phyloP scores from a whole-genome alignment of 2,329 filamentous ascomycete species.

The Sarocladium strictum region DNA sequence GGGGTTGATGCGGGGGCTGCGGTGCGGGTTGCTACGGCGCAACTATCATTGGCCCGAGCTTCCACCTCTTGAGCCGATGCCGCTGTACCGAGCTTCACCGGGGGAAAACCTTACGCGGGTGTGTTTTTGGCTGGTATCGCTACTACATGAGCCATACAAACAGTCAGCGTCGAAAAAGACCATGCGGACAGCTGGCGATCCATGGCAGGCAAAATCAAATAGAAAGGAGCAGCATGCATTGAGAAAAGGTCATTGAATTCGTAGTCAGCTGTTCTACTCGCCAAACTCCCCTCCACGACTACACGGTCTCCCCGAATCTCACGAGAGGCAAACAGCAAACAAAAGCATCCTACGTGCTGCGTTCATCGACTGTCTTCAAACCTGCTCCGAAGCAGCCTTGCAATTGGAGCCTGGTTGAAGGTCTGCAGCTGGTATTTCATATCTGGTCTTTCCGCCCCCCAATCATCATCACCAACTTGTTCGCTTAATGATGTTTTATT shows the following conservation, averaged over 20 bases:
- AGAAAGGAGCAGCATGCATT: no score
- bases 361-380: neutral
- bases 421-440: slow-evolving; percentile 8
- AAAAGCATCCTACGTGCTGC: slow-evolving; percentile 6
- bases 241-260: slow-evolving; percentile 8
- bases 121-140: no score
- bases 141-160: no score
- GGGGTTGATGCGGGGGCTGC: no score
- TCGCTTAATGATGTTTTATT: neutral
- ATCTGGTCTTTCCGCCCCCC: slow-evolving; percentile 3
- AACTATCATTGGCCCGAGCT: neutral
- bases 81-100: slow-evolving; percentile 9
- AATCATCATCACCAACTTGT: neutral
- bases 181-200: no score
- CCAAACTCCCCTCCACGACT: neutral
- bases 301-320: neutral
- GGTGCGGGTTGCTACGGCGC: slow-evolving; percentile 6
- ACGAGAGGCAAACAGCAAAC: slow-evolving; percentile 3
- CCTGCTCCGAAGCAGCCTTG: neutral
- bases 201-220: no score
- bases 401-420: neutral
- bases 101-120: slow-evolving; percentile 9
- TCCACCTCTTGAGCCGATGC: slow-evolving; percentile 14
- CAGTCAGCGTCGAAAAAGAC: no score
- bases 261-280: slow-evolving; percentile 3